Evolutionary conservation across 2,329 filamentous ascomycete genomes (phyloP), one percentile per base, ranked within the genome.

Genomic region (Aureobasidium musti): DNA sequence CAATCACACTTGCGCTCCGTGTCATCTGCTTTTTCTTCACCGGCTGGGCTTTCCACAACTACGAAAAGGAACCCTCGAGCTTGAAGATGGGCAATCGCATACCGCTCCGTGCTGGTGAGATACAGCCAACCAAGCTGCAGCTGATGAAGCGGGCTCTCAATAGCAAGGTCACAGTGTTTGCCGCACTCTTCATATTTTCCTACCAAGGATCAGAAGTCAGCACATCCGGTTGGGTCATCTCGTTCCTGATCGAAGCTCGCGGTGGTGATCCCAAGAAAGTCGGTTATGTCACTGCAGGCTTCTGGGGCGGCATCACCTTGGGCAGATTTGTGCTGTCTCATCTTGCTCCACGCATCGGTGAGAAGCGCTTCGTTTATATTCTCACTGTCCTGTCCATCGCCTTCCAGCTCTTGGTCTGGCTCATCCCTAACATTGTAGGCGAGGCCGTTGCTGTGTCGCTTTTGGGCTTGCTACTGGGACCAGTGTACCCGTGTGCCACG

Each of bases 161-260:
- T 67, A 83, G 82, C 70, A 79, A 77, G 37, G 82, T 87, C 5
- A 91, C 92, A 0, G 77, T 95, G 1, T 82, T 95, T 0, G 90
- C 91, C 3, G 89, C 91, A 0, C 76, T 91, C 11, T 95, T 95
- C 80, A 90, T 95, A 76, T 95, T 96, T 75, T 86, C 88, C 30
- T 96, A 96, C 76, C 91, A 95, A 77, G 91, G 91, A 39, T 89
- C 90, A 41, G 91, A 96, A 77, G 91, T 96, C 19, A 88, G 88
- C 17, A 91, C 94, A 70, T 91, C 89, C 0, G 91, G 91, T 63
- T 96, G 91, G 92, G 89, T 94, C 57, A 92, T 94, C 69, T 92
- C 89, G 2, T 96, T 93, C 79, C 80, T 96, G 45, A 92, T 95
- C 76, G 84, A 84, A 59, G 85, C 87, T 69, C 87, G 91, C 43